phyloP scores from a whole-genome alignment of 495 filamentous ascomycete genomes.

The Bryoglossum gracile region DNA sequence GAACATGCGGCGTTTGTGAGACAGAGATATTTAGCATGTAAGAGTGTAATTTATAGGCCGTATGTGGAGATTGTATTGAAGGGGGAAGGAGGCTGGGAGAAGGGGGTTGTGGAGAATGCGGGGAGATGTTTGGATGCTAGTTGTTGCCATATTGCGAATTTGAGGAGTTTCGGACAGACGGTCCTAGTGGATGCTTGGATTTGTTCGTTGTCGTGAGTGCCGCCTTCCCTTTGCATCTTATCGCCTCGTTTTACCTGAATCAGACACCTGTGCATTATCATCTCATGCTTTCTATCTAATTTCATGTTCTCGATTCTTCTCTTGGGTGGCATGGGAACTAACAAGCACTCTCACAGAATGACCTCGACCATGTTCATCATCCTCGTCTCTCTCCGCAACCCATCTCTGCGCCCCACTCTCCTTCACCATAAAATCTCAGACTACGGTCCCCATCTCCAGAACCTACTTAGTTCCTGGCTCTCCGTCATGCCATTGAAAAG shows the following conservation, averaged over 20 bases:
- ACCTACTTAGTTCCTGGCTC: conserved; percentile 25
- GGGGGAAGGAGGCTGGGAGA: conserved; percentile 10
- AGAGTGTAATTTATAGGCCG: conserved; percentile 40
- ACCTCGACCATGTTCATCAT: conserved; percentile 30
- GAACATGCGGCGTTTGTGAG: conserved; percentile 35
- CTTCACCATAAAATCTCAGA: conserved; percentile 23
- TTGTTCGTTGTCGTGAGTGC: conserved; percentile 40
- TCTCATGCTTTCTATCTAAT: too few relatives aligned
- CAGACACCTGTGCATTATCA: too few relatives aligned
- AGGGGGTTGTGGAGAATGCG: conserved; percentile 30
- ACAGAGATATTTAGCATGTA: conserved; percentile 40
- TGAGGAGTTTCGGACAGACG: conserved; percentile 34
- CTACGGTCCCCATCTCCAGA: conserved; percentile 25
- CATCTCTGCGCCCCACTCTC: conserved; percentile 19
- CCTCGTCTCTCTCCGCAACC: conserved; percentile 25
- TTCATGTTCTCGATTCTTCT: too few relatives aligned
- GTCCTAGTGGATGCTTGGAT: conserved; percentile 43
- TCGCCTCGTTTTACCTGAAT: too few relatives aligned
- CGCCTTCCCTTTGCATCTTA: too few relatives aligned
- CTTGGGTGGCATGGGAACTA: not conserved
- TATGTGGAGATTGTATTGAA: conserved; percentile 39
- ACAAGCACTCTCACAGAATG: conserved; percentile 20
- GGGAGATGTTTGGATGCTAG: conserved; percentile 35
- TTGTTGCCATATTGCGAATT: conserved; percentile 35
- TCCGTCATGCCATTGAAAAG: conserved; percentile 24